Evolutionary conservation across 495 filamentous ascomycete genomes (phyloP).

Genomic region (Letharia columbiana): DNA sequence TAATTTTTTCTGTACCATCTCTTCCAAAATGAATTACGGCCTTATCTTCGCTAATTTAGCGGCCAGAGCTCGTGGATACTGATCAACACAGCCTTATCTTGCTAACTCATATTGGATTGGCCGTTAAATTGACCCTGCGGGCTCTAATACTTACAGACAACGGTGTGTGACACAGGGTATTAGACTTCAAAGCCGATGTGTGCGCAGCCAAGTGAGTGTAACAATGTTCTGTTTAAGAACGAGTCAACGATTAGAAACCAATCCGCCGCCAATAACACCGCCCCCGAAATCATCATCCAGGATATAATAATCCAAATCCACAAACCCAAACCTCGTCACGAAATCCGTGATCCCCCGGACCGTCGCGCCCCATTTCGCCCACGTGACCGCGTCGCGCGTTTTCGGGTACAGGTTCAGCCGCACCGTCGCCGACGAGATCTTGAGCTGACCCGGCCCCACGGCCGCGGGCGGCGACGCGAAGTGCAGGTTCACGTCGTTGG

Average conservation of each 20-base stretch:
- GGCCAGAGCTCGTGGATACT: too few relatives aligned
- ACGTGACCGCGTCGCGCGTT: neutral
- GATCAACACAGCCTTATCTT: too few relatives aligned
- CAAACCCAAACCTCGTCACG: neutral
- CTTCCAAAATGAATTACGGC: too few relatives aligned
- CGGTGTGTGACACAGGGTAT: too few relatives aligned
- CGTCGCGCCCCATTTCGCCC: neutral
- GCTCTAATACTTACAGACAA: too few relatives aligned
- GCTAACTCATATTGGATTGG: too few relatives aligned
- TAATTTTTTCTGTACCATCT: too few relatives aligned
- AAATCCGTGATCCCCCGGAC: neutral
- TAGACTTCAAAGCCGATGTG: too few relatives aligned
- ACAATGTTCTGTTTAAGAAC: neutral
- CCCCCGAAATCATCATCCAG: neutral
- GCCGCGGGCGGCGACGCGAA: neutral
- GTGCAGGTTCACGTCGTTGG: conserved; percentile 1
- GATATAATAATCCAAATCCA: conserved; percentile 3
- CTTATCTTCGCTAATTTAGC: too few relatives aligned
- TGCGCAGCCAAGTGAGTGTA: too few relatives aligned
- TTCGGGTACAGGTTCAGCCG: neutral
- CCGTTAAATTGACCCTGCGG: too few relatives aligned
- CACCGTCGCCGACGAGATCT: neutral
- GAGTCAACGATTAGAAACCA: neutral
- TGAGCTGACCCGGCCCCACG: neutral
- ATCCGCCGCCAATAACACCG: neutral